Conservation (phyloP, 257 asterid genomes). For the Penstemon eatonii region DNA sequence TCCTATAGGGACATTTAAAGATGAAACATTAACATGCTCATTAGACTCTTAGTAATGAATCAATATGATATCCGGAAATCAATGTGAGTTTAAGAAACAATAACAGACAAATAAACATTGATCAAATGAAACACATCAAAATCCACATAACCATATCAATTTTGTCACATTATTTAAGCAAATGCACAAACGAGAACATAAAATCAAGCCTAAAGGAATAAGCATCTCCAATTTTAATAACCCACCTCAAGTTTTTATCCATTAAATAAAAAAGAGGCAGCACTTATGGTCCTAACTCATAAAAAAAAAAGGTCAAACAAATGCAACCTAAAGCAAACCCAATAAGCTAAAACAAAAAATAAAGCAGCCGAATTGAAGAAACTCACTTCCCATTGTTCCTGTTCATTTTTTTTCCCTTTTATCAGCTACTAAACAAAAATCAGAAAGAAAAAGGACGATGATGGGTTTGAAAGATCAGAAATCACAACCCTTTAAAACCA, state of each 20-base stretch:
- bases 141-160: background rate
- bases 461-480: conserved; percentile 6
- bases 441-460: background rate
- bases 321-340: conserved; percentile 22
- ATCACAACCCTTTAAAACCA: background rate
- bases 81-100: background rate
- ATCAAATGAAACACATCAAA: conserved; percentile 19
- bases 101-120: conserved; percentile 4
- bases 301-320: background rate
- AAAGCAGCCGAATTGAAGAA: conserved; percentile 19
- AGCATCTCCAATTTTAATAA: conserved; percentile 20
- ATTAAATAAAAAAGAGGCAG: background rate
- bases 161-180: conserved; percentile 24
- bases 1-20: conserved; percentile 4
- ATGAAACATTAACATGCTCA: conserved; percentile 1
- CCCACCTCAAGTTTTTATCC: background rate
- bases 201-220: conserved; percentile 29
- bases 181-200: conserved; percentile 26
- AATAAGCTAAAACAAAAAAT: background rate
- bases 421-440: conserved; percentile 20
- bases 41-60: conserved; percentile 20
- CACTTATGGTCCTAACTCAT: conserved; percentile 25
- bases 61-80: background rate
- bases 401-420: conserved; percentile 38
- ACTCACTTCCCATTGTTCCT: conserved; percentile 51